Conservation (phyloP, 139 green algal genomes). For the Pleodorina starrii region DNA sequence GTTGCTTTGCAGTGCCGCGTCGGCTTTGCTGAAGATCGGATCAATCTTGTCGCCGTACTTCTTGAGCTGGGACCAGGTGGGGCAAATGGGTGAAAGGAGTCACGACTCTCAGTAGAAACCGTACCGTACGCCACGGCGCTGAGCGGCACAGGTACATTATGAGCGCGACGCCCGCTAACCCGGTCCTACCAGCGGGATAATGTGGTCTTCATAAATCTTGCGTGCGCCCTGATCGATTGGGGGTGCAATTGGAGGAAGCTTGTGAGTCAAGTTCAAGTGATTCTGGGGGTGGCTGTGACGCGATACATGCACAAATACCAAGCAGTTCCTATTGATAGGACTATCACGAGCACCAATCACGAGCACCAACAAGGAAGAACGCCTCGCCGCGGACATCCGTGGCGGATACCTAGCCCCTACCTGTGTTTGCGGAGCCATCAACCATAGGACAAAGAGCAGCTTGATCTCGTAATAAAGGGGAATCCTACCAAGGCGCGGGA, state of each 20-base stretch:
- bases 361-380: too few relatives aligned
- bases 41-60: constrained; percentile 56
- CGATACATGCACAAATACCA: neutral
- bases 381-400: too few relatives aligned
- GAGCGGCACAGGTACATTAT: too few relatives aligned
- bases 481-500: too few relatives aligned
- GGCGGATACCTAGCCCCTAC: too few relatives aligned
- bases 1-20: neutral
- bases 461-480: constrained; percentile 61
- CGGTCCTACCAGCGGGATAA: neutral
- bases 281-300: neutral
- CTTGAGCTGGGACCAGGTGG: constrained; percentile 26
- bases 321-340: too few relatives aligned
- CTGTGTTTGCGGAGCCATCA: constrained; percentile 59
- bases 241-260: neutral
- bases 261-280: neutral
- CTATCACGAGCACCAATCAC: too few relatives aligned
- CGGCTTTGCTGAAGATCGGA: constrained; percentile 44
- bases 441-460: constrained; percentile 53
- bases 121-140: too few relatives aligned
- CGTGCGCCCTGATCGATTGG: neutral
- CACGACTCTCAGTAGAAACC: neutral
- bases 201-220: neutral
- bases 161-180: neutral
- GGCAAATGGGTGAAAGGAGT: neutral